Evolutionary conservation across 257 asterid genomes (phyloP).

Genomic region (Solanum piurae): DNA sequence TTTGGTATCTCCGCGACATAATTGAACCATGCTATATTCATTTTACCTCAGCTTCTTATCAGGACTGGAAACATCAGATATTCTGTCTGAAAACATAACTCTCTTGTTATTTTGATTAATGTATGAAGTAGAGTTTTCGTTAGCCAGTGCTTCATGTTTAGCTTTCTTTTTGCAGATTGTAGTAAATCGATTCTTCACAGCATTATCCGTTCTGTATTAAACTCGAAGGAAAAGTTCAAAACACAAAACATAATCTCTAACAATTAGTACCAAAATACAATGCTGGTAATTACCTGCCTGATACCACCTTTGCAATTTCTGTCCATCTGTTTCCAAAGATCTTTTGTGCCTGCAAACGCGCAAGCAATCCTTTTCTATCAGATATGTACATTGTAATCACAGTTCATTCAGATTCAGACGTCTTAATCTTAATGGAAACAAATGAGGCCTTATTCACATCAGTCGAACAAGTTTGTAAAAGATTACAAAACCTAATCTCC

Average conservation of each 20-base stretch:
- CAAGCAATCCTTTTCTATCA: neutral
- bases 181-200: constrained; percentile 93
- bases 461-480: neutral
- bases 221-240: neutral
- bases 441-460: too few species aligned
- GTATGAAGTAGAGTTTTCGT: too few species aligned
- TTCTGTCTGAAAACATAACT: constrained; percentile 37
- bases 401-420: neutral
- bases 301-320: constrained; percentile 97
- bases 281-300: constrained; percentile 78
- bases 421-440: neutral
- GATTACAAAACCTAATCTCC: neutral
- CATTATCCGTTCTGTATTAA: constrained; percentile 76
- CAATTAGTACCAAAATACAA: neutral
- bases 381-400: too few species aligned
- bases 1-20: neutral
- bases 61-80: constrained; percentile 35
- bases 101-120: too few species aligned
- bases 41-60: constrained; percentile 65
- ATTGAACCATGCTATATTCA: neutral
- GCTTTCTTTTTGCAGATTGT: constrained; percentile 95
- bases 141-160: constrained; percentile 66
- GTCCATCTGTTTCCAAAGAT: constrained; percentile 95
- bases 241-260: neutral
- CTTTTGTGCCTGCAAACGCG: constrained; percentile 67